Evolutionary conservation across 768 basidiomycete species (phyloP), one percentile per base, ranked within the genome.

Genomic region (Pisolithus albus): DNA sequence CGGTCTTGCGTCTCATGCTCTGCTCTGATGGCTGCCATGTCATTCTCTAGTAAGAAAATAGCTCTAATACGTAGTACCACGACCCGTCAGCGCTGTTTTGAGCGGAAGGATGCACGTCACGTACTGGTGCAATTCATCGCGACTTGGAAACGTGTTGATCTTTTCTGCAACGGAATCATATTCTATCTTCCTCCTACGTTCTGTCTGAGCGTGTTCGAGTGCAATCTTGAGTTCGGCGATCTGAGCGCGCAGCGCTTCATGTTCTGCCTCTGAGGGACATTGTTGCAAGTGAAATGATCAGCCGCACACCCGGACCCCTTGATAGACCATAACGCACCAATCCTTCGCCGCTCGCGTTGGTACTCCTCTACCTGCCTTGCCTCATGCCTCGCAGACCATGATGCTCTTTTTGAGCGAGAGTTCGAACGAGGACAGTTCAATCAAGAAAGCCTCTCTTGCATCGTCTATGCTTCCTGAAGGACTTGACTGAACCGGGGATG

Each of bases 341-440:
- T 87, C 55, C 79, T 69, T 58, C 79, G 75, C 45, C 79, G 78
- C 59, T 89, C 88, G 41, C 77, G 73, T 58, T 88, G 78, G 62
- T 92, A 92, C 64, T 90, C 84, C 59, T 88, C 83, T 1, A 91
- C 89, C 69, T 92, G 88, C 59, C 89, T 75, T 48, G 80, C 78
- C 70, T 92, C 90, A n/a, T 7, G 89, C 91, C 62, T 91, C 84
- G 60, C 88, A 91, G 42, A 89, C 83, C 81, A 92, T 86, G 34
- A 75, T 72, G 57, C 80, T 86, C 70, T 92, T 92, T 71, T 84
- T 80, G 57, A 92, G 70, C 50, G 80, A 68, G 53, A 91, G 65
- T 63, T 87, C 81, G 61, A 91, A 91, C 10, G 86, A 79, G 44
- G 82, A 81, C 18, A 92, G 67, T 65, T 92, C 90, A 26, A 89